Base-by-base conservation (phyloP, 2,329 filamentous ascomycete species). In the Cladosporium sphaerospermum region DNA sequence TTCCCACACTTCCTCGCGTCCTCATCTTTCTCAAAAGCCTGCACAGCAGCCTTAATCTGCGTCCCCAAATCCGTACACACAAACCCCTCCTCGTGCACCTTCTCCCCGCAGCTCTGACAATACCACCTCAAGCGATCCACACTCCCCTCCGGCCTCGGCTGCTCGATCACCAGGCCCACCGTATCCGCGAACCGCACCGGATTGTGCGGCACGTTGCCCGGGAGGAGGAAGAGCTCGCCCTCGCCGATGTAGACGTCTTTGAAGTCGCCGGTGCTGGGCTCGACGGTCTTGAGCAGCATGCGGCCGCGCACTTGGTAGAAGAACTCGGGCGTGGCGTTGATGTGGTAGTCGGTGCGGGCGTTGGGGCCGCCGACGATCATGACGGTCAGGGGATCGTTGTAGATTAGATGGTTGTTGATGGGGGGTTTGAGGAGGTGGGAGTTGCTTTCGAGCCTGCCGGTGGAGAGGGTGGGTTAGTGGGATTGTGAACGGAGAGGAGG, bases 321-420 rank as follows among this genome's bases (percentile, higher is more conserved):
- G 85, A 91, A 97, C 72, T 97, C 93, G 10, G 93, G 84, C 0
- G 92, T 97, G 64, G 84, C 77, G 78, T 97, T 97, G 80, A 97
- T 92, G 79, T 97, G 93, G 78, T 96, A 99, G 78, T 97, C 93
- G 53, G 91, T 96, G 59, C 93, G 84, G 56, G 89, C 89, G 71
- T 97, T 97, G 65, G 93, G 93, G 10, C 93, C 93, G 68, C 93
- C 93, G 57, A 99, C 91, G 63, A 96, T 90, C 88, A 93, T 93
- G 67, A 93, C 86, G 40, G 86, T 90, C 55, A 92, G 81, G 65
- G 82, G 81, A 52, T 87, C 81, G 68, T 95, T 87, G 75, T 96
- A 95, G 65, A 97, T 89, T 74, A 91, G 96, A 77, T 93, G 95
- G 75, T 97, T 97, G 75, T 96, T 96, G 66, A 97, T 85, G 1